Evolutionary conservation across 1,284 basidiomycete genomes (phyloP).

Genomic region (Tetrapyrgos nigripes): DNA sequence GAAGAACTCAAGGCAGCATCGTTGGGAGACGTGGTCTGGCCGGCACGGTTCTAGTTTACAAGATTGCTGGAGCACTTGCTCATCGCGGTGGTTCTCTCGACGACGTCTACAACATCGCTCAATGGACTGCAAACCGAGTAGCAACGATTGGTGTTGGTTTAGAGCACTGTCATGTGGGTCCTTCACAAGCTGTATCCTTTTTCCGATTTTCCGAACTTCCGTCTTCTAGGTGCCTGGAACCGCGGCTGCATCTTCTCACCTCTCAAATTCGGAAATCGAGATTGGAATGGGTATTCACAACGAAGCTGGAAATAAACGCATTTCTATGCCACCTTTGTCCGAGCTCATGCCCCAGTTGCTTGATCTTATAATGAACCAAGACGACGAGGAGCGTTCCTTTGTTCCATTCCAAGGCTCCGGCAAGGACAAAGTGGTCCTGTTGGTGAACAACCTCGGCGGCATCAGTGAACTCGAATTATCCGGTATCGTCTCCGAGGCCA

Average conservation of each 20-base stretch:
- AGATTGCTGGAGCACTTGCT: slow-evolving; percentile 87
- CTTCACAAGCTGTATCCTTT: background rate
- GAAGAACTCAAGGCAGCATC: slow-evolving; percentile 78
- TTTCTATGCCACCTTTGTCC: slow-evolving; percentile 74
- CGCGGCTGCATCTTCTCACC: slow-evolving; percentile 60
- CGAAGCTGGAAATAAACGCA: slow-evolving; percentile 79
- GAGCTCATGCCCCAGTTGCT: slow-evolving; percentile 79
- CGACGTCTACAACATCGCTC: slow-evolving; percentile 74
- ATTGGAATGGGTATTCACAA: slow-evolving; percentile 95
- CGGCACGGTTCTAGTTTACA: slow-evolving; percentile 91
- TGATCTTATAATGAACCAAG: slow-evolving; percentile 74
- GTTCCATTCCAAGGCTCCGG: slow-evolving; percentile 77
- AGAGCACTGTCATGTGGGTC: slow-evolving; percentile 86
- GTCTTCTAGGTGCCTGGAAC: slow-evolving; percentile 81
- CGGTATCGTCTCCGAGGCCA: slow-evolving; percentile 70
- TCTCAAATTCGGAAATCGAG: slow-evolving; percentile 76
- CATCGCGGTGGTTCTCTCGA: slow-evolving; percentile 75
- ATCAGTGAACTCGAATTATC: slow-evolving; percentile 87
- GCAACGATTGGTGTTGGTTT: slow-evolving; percentile 92
- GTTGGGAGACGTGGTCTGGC: slow-evolving; percentile 88
- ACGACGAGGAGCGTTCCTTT: slow-evolving; percentile 86
- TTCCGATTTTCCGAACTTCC: background rate
- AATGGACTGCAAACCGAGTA: slow-evolving; percentile 69
- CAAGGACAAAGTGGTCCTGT: slow-evolving; percentile 68
- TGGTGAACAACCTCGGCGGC: slow-evolving; percentile 87